Evolutionary conservation across 345 rosid genomes (phyloP).

Genomic region (Moricandia arvensis): DNA sequence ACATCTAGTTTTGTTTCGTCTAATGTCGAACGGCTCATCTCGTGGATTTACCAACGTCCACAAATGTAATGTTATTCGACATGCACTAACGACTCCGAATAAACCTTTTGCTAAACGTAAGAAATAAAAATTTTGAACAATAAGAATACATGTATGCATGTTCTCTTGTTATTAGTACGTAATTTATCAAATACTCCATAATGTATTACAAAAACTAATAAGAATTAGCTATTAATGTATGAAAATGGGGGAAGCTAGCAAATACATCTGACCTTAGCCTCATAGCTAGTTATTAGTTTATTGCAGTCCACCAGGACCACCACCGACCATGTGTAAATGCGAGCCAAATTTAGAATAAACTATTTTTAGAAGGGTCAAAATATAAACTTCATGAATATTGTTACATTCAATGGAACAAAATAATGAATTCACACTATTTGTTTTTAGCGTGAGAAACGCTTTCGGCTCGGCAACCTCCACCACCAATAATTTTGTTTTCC

Average conservation of each 20-base stretch:
- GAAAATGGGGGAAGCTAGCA: background rate
- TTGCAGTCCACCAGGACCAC: background rate
- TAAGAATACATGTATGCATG: too few relatives aligned
- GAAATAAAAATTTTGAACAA: background rate
- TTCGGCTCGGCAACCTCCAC: background rate
- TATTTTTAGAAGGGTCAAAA: background rate
- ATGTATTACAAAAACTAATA: background rate
- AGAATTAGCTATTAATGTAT: background rate
- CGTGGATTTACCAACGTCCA: background rate
- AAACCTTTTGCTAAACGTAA: background rate
- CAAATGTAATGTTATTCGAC: background rate
- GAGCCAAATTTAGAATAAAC: background rate
- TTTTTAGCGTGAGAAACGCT: background rate
- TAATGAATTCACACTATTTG: background rate
- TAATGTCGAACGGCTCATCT: background rate
- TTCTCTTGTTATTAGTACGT: background rate
- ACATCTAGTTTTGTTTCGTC: background rate
- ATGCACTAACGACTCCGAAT: background rate
- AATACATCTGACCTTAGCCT: background rate
- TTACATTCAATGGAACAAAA: background rate
- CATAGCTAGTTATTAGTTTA: background rate
- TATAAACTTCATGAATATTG: background rate
- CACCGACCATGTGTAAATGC: background rate
- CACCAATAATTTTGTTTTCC: background rate
- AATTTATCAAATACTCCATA: background rate